These are phyloP conservation scores for Turnera subulata DNA, from an alignment of 345 rosid species.

Conservation along the genomic window DNA sequence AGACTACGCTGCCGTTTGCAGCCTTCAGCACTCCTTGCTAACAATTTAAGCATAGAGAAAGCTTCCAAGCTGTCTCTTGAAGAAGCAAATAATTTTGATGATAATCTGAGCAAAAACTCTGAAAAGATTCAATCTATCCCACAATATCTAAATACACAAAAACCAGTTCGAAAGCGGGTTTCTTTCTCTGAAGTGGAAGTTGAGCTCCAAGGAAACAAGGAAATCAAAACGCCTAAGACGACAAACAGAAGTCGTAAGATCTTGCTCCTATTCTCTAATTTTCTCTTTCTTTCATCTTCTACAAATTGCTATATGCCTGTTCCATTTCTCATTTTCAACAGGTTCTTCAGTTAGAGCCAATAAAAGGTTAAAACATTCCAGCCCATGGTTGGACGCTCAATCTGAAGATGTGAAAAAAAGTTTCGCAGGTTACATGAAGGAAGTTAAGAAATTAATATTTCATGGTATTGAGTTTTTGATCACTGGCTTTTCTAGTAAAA, in stretches of 20 bases:
- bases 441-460: conserved; percentile 33
- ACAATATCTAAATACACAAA: conserved; percentile 4
- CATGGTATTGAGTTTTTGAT: conserved; percentile 47
- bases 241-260: conserved; percentile 25
- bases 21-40: conserved; percentile 25
- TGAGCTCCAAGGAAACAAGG: conserved; percentile 22
- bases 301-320: neutral
- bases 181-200: conserved; percentile 33
- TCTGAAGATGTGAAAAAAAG: conserved; percentile 14
- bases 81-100: neutral
- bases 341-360: conserved; percentile 23
- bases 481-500: conserved; percentile 54
- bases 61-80: conserved; percentile 7
- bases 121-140: conserved; percentile 16
- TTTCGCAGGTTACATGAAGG: conserved; percentile 15
- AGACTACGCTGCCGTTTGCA: conserved; percentile 21
- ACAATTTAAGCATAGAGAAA: conserved; percentile 11
- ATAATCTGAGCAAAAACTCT: conserved; percentile 14
- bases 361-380: conserved; percentile 25
- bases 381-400: conserved; percentile 17
- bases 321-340: neutral
- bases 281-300: neutral
- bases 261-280: neutral
- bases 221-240: conserved; percentile 12
- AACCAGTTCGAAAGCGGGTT: conserved; percentile 36